phyloP scores from a whole-genome alignment of 2,329 filamentous ascomycete species.

The Chrysosporium queenslandicum region DNA sequence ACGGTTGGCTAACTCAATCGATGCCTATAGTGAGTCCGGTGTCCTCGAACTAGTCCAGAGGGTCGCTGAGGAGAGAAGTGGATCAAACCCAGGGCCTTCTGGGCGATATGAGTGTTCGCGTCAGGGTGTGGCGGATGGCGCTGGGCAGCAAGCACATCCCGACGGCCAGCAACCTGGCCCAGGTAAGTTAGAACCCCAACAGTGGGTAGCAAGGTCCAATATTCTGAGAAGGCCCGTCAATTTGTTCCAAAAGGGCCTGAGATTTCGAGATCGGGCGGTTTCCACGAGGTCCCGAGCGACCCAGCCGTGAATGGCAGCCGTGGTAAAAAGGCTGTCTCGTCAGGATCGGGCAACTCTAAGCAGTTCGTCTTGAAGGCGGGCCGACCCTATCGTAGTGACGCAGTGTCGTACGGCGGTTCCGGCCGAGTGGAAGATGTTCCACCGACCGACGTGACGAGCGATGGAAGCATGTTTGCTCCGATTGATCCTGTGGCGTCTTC shows the following conservation, averaged over 20 bases:
- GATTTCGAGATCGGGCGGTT: not conserved
- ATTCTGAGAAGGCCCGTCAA: not conserved
- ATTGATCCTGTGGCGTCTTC: constrained; percentile 1
- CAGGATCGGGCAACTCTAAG: not conserved
- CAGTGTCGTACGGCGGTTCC: not conserved
- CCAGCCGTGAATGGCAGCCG: not conserved
- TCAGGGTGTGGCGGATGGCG: not conserved
- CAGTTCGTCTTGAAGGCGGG: not conserved
- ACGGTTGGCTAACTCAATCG: not conserved
- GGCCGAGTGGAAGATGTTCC: not conserved
- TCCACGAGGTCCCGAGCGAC: not conserved
- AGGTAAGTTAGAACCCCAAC: not conserved
- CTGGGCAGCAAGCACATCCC: not conserved
- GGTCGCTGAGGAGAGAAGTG: too few species aligned
- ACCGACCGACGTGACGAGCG: not conserved
- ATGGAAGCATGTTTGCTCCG: constrained; percentile 1
- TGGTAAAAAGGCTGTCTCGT: not conserved
- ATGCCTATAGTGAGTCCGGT: not conserved
- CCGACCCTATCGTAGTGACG: not conserved
- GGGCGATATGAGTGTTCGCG: not conserved
- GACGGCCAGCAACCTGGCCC: not conserved
- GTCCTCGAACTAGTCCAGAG: too few species aligned
- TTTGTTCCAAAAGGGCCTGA: not conserved
- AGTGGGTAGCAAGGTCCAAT: too few species aligned
- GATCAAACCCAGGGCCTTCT: not conserved